Percentiles rank a stretch among this genome's conserved stretches.
Conservation (phyloP, 2,329 filamentous ascomycete species). For the Epichloe aotearoae region DNA sequence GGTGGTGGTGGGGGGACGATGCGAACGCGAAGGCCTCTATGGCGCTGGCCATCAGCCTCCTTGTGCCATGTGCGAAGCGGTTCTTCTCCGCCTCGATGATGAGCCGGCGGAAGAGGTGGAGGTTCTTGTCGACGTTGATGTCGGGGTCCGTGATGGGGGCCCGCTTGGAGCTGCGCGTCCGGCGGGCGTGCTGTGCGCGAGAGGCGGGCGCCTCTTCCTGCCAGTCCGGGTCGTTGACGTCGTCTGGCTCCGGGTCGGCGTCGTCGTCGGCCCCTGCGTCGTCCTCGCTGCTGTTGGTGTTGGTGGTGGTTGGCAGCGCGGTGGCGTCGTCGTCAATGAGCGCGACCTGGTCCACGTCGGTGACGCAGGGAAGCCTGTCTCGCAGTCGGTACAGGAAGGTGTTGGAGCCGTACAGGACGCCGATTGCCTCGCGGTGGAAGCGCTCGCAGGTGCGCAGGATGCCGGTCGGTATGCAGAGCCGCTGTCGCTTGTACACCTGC, state of each 20-base stretch:
- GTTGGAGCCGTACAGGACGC: slow-evolving; percentile 34
- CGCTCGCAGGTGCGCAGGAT: slow-evolving; percentile 25
- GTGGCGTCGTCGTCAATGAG: slow-evolving; percentile 7
- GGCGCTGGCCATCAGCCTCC: slow-evolving; percentile 21
- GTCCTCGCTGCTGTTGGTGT: slow-evolving; percentile 3
- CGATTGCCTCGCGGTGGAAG: slow-evolving; percentile 24
- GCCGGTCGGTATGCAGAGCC: slow-evolving; percentile 17
- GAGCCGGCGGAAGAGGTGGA: slow-evolving; percentile 27
- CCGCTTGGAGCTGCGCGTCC: neutral
- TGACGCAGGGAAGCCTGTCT: slow-evolving; percentile 16
- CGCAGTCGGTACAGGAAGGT: slow-evolving; percentile 33
- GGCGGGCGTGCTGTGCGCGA: neutral
- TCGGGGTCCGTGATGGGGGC: neutral
- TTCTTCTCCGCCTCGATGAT: slow-evolving; percentile 30
- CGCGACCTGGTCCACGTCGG: slow-evolving; percentile 8
- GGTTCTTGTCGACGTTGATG: slow-evolving; percentile 23
- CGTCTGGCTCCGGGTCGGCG: slow-evolving; percentile 6
- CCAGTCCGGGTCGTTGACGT: slow-evolving; percentile 7
- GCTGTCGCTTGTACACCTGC: slow-evolving; percentile 17
- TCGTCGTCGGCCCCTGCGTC: slow-evolving; percentile 3
- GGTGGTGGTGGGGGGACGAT: neutral
- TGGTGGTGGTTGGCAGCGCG: neutral
- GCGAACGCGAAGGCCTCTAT: slow-evolving; percentile 22
- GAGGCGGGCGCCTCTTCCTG: slow-evolving; percentile 1
- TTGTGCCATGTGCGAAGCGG: slow-evolving; percentile 16